Percentiles rank a stretch among this genome's conserved stretches.
These are phyloP conservation scores for Claviceps citrina DNA, from an alignment of 2,329 filamentous ascomycete genomes.

Conservation along the genomic window DNA sequence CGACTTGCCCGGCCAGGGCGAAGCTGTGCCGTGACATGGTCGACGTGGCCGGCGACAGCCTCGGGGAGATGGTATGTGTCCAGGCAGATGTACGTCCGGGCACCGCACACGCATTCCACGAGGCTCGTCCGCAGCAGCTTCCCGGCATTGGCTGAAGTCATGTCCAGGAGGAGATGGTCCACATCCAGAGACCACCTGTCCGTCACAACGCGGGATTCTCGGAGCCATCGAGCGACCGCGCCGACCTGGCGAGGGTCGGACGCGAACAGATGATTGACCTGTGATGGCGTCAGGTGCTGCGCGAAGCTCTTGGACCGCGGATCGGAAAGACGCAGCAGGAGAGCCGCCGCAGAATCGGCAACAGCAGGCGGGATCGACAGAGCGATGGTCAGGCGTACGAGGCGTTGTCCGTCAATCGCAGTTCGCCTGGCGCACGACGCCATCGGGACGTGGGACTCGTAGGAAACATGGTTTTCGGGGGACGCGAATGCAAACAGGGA, in stretches of 20 bases:
- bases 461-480: neutral
- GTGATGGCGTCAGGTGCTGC: neutral
- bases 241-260: neutral
- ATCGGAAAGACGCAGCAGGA: neutral
- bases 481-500: neutral
- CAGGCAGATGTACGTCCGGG: neutral
- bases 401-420: neutral
- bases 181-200: neutral
- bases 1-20: neutral
- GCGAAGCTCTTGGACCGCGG: neutral
- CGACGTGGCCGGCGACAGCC: neutral
- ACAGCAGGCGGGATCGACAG: neutral
- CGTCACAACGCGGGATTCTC: neutral
- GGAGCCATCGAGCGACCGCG: neutral
- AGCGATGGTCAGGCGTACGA: neutral
- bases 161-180: neutral
- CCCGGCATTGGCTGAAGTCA: neutral
- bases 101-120: neutral
- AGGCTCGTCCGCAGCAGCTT: neutral
- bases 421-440: neutral
- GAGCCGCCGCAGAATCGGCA: neutral
- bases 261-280: neutral
- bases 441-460: neutral
- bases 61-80: neutral
- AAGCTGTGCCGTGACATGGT: neutral